Evolutionary conservation across 2,329 filamentous ascomycete genomes (phyloP), one percentile per base, ranked within the genome.

Genomic region (Magnaporthiopsis incrustans): DNA sequence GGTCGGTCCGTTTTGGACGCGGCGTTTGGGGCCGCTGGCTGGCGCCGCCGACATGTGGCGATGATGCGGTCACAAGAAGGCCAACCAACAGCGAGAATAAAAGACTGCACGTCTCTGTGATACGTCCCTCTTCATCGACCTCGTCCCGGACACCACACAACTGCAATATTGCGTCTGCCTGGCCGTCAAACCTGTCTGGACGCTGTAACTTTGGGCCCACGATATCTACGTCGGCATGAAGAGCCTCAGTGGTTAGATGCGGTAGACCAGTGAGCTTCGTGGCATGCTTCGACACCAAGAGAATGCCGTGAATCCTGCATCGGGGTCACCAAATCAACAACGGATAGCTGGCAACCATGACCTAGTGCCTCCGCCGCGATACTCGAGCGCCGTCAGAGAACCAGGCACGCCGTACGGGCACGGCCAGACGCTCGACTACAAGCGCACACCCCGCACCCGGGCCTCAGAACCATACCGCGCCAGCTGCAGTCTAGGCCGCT

Each of bases 401-500:
- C 71, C 87, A 89, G 66, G 83, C 18, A 82, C 81, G 18, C 67
- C 67, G 57, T 93, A 93, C 74, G 90, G 90, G 22, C 90, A 92
- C 72, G 90, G 89, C 71, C 90, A 89, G 75, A 90, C 88, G 0
- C 78, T 91, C 60, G 89, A 91, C 69, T 68, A 68, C 59, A 82
- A 82, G 73, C 82, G 81, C 61, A 84, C 64, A 86, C 93, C 69
- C 81, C 93, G 25, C 89, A 92, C 71, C 90, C 90, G 0, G 90
- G 93, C 69, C 80, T 93, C 25, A 92, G 92, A 77, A 92, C 90
- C 0, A 85, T 93, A 57, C 89, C 90, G 0, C 87, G 91, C 69
- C 90, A 93, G 73, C 89, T 90, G 0, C 89, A 93, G 88, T 91
- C 1, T 90, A 93, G 71, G 86, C 92, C 64, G 92, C 93, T 66